Evolutionary conservation across 2,329 filamentous ascomycete genomes (phyloP).

Genomic region (Aspergillus uvarum): DNA sequence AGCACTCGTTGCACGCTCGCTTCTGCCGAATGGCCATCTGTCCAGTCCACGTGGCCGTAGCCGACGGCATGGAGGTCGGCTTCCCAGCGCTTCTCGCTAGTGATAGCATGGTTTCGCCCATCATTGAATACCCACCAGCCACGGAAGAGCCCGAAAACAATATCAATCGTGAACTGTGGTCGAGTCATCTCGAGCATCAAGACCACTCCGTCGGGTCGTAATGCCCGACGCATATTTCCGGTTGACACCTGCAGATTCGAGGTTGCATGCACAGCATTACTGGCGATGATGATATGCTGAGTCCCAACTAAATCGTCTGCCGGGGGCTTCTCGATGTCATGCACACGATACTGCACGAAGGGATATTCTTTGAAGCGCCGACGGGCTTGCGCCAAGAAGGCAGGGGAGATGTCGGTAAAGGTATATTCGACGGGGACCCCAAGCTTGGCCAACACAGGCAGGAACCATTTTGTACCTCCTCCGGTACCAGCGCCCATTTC

Average conservation of each 20-base stretch:
- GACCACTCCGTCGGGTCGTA: conserved; percentile 33
- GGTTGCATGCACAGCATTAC: conserved; percentile 40
- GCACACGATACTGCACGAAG: conserved; percentile 25
- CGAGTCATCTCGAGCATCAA: conserved; percentile 36
- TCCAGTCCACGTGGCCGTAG: conserved; percentile 37
- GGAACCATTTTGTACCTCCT: conserved; percentile 35
- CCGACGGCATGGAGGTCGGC: conserved; percentile 28
- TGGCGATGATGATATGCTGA: conserved; percentile 38
- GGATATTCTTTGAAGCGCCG: conserved; percentile 31
- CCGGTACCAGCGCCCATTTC: conserved; percentile 44
- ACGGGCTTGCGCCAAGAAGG: conserved; percentile 36
- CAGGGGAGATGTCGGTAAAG: conserved; percentile 41
- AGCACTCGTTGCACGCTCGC: conserved; percentile 25
- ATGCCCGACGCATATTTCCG: conserved; percentile 24
- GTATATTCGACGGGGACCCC: conserved; percentile 39
- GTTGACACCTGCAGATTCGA: conserved; percentile 28
- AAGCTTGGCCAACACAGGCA: conserved; percentile 27
- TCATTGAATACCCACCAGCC: conserved; percentile 45
- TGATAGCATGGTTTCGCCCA: conserved; percentile 35
- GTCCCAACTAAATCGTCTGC: conserved; percentile 18
- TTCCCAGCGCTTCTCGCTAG: conserved; percentile 25
- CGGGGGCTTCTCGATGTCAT: conserved; percentile 33
- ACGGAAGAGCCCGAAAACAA: conserved; percentile 37
- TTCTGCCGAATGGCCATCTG: conserved; percentile 30
- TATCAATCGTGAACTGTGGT: conserved; percentile 30